phyloP scores from a whole-genome alignment of 371 early-diverging fungal genomes.

The Apophysomyces elegans region DNA sequence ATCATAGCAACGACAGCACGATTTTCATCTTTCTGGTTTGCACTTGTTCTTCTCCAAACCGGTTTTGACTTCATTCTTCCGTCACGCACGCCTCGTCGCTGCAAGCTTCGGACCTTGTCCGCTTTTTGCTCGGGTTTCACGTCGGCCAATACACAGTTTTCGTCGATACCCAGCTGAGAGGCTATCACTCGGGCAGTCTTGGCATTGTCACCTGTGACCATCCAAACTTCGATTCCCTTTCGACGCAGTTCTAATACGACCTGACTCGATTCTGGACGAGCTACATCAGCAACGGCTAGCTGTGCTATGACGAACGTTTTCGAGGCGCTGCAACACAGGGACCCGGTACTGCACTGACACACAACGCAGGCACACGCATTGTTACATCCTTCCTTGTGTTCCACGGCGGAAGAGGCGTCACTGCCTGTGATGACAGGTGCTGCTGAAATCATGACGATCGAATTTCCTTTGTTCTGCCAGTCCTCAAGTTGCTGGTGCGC shows the following conservation, averaged over 20 bases:
- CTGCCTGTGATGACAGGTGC: constrained; percentile 39
- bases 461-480: constrained; percentile 69
- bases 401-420: neutral
- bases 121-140: constrained; percentile 73
- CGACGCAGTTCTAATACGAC: constrained; percentile 49
- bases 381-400: constrained; percentile 43
- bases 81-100: constrained; percentile 37
- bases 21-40: neutral
- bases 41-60: constrained; percentile 27
- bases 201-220: constrained; percentile 75
- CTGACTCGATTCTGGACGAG: constrained; percentile 56
- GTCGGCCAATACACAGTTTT: constrained; percentile 54
- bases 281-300: constrained; percentile 60
- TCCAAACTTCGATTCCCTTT: constrained; percentile 67
- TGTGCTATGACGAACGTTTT: constrained; percentile 55
- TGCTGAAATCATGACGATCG: constrained; percentile 64
- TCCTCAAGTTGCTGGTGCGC: constrained; percentile 30
- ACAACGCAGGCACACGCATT: constrained; percentile 52
- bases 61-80: constrained; percentile 5
- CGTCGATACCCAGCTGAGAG: constrained; percentile 59
- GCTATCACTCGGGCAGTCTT: constrained; percentile 66
- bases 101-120: constrained; percentile 64
- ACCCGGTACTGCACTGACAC: constrained; percentile 49
- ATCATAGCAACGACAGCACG: constrained; percentile 66
- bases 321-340: constrained; percentile 42